Evolutionary conservation across 2,329 filamentous ascomycete genomes (phyloP).

Genomic region (Colletotrichum cuscutae): DNA sequence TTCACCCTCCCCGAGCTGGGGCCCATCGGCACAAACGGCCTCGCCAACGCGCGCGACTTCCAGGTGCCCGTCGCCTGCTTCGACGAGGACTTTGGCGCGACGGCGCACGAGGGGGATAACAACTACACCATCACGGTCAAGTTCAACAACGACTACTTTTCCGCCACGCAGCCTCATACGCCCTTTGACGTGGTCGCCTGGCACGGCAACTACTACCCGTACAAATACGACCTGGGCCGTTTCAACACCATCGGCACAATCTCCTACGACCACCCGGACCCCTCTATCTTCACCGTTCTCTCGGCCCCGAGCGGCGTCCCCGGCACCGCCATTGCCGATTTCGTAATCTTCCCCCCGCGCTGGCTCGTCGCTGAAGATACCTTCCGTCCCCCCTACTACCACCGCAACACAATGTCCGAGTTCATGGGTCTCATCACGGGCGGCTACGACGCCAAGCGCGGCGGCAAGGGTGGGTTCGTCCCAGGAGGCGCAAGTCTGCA

Average conservation of each 20-base stretch:
- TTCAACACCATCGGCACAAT: constrained; percentile 81
- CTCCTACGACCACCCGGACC: constrained; percentile 82
- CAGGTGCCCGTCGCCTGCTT: constrained; percentile 77
- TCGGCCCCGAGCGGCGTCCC: constrained; percentile 70
- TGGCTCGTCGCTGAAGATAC: constrained; percentile 78
- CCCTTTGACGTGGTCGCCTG: constrained; percentile 84
- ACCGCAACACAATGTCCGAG: constrained; percentile 75
- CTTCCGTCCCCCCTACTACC: constrained; percentile 79
- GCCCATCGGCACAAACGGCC: constrained; percentile 77
- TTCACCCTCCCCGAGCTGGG: constrained; percentile 78
- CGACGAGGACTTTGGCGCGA: constrained; percentile 63
- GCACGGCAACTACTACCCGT: constrained; percentile 84
- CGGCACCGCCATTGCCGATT: constrained; percentile 75
- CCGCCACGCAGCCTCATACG: constrained; percentile 73
- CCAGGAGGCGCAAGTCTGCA: constrained; percentile 72
- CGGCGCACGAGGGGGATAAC: constrained; percentile 48
- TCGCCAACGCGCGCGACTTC: constrained; percentile 83
- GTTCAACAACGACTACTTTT: constrained; percentile 75
- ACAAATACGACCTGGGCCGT: constrained; percentile 83
- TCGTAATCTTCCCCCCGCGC: constrained; percentile 77
- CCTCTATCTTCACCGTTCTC: constrained; percentile 80
- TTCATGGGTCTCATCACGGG: constrained; percentile 71
- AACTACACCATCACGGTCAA: constrained; percentile 67
- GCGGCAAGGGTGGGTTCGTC: constrained; percentile 61
- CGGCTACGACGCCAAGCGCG: constrained; percentile 72